Base-by-base conservation (phyloP, 2,329 filamentous ascomycete genomes). In the Mycosphaerella sp. region DNA sequence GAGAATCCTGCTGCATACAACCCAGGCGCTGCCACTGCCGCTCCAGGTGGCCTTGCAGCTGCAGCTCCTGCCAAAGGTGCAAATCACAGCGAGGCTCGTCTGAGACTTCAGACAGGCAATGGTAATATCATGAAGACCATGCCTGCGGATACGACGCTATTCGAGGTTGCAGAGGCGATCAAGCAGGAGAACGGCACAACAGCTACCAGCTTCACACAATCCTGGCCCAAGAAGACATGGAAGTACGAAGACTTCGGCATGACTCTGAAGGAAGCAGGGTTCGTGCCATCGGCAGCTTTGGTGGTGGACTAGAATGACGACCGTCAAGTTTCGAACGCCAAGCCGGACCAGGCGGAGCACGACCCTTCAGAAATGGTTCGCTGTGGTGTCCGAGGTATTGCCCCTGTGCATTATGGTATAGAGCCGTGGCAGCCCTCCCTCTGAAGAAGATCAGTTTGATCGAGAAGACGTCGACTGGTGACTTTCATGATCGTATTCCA, bases 271-370 rank as follows among this genome's bases (percentile, higher is more conserved):
- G 93, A 98, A 71, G 86, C 91, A 13, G 91, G 90, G 0, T 72
- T 96, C 54, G 84, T 91, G 3, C 93, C 93, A 5, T 95, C 88
- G 56, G 89, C 90, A n/a, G 90, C 88, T 41, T 73, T 98, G 61
- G 47, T 49, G 27, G 49, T 50, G 41, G 49, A 50, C 28, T 54
- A 52, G 50, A 36, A 48, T 37, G 44, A 21, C 40, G 40, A 25
- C 21, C 21, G 21, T 25, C 21, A 25, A 25, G 21, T 25, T 6
- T 25, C 21, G 21, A 25, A 25, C 21, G 21, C 21, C 7, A 25
- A 6, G 21, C 21, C 4, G 21, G 21, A 25, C 21, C 21, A 6
- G 21, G 21, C 21, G 4, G 21, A 25, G 21, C 4, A 25, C 21
- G 21, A 25, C 6, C 7, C 5, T 25, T 6, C 21, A 25, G 5